Percentiles rank a stretch among this genome's conserved stretches.
These are phyloP conservation scores for Cercospora beticola DNA, from an alignment of 2,329 filamentous ascomycete genomes.

Conservation along the genomic window DNA sequence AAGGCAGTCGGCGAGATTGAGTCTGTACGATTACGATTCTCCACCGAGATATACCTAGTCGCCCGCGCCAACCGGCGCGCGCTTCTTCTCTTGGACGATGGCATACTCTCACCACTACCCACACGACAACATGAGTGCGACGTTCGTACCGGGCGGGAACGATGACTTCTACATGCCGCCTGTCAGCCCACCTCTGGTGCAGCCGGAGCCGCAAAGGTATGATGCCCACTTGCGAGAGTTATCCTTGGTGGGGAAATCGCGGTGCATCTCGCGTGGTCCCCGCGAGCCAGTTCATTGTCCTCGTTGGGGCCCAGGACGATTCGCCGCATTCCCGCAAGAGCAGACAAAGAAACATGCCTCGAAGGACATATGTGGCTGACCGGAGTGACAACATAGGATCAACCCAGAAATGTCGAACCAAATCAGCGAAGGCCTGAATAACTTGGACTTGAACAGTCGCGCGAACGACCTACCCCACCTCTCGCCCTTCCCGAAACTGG, in stretches of 20 bases:
- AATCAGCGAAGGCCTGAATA: slow-evolving; percentile 91
- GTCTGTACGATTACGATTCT: neutral
- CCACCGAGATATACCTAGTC: neutral
- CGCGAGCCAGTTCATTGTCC: neutral
- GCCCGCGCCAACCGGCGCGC: neutral
- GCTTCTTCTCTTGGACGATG: slow-evolving; percentile 13
- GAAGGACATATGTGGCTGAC: slow-evolving; percentile 2
- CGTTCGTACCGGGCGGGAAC: slow-evolving; percentile 65
- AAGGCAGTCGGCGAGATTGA: slow-evolving; percentile 1
- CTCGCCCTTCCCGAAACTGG: slow-evolving; percentile 86
- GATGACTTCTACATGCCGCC: slow-evolving; percentile 67
- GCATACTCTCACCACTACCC: slow-evolving; percentile 21
- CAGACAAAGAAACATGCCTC: neutral
- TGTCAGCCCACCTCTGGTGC: slow-evolving; percentile 60
- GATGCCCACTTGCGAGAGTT: slow-evolving; percentile 22
- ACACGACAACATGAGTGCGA: slow-evolving; percentile 52
- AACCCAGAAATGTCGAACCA: slow-evolving; percentile 83
- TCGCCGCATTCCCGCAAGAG: neutral
- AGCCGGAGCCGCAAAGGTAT: slow-evolving; percentile 69
- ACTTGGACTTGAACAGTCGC: slow-evolving; percentile 63
- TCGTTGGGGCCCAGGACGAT: neutral
- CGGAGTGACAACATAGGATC: slow-evolving; percentile 23
- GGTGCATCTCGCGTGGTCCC: neutral
- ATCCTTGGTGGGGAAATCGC: neutral
- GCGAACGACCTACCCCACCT: slow-evolving; percentile 68